These are phyloP conservation scores for Penicillium taxi DNA, from an alignment of 495 filamentous ascomycete genomes.

Conservation along the genomic window DNA sequence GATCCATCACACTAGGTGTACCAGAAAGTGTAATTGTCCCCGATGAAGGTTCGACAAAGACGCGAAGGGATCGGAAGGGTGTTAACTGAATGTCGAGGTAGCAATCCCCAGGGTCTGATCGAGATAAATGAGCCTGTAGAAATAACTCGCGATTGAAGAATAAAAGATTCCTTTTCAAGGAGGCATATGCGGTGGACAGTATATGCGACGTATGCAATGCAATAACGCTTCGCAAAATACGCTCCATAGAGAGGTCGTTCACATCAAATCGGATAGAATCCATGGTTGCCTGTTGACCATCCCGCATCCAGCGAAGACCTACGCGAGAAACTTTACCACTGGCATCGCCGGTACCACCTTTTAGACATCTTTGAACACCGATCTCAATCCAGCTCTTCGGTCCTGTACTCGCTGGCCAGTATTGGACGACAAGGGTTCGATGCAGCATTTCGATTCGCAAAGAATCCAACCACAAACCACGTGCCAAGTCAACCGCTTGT, in stretches of 20 bases:
- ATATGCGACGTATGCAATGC: slow-evolving; percentile 63
- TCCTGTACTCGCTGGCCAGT: slow-evolving; percentile 65
- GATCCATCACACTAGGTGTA: slow-evolving; percentile 38
- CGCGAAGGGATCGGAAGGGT: slow-evolving; percentile 43
- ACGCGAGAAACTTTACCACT: slow-evolving; percentile 41
- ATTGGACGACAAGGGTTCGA: slow-evolving; percentile 76
- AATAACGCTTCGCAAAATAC: slow-evolving; percentile 63
- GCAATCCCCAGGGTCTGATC: slow-evolving; percentile 56
- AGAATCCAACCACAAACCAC: slow-evolving; percentile 64
- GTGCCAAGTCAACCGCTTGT: slow-evolving; percentile 62
- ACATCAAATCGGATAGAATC: slow-evolving; percentile 56
- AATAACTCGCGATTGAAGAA: slow-evolving; percentile 49
- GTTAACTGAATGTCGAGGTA: slow-evolving; percentile 61
- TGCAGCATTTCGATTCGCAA: slow-evolving; percentile 68
- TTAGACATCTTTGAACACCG: slow-evolving; percentile 59
- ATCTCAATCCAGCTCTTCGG: slow-evolving; percentile 85
- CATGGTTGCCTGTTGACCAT: slow-evolving; percentile 63
- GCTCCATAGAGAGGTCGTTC: slow-evolving; percentile 60
- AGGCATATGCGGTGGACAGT: slow-evolving; percentile 51
- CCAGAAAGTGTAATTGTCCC: slow-evolving; percentile 33
- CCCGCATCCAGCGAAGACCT: slow-evolving; percentile 75
- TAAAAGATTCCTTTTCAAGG: slow-evolving; percentile 47
- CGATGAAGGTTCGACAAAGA: slow-evolving; percentile 61
- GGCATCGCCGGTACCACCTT: slow-evolving; percentile 4
- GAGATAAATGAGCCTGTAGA: slow-evolving; percentile 47